Conservation (phyloP, 2,329 filamentous ascomycete genomes). For the Penicillium sp. region DNA sequence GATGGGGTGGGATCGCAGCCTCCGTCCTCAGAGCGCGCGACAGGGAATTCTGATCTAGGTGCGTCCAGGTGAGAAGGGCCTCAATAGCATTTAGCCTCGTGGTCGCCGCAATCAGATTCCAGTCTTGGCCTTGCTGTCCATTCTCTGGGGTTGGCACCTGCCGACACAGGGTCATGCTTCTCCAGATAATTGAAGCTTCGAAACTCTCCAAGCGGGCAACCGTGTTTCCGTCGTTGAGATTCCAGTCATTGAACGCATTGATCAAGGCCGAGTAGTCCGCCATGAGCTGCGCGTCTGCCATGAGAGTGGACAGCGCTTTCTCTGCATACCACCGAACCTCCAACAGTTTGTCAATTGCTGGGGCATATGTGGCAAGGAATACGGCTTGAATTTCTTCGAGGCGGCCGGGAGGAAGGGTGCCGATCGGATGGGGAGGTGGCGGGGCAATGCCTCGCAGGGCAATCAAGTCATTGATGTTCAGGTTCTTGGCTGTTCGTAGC, state of each 20-base stretch:
- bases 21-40: slow-evolving; percentile 46
- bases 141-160: slow-evolving; percentile 41
- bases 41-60: slow-evolving; percentile 56
- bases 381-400: slow-evolving; percentile 71
- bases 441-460: slow-evolving; percentile 62
- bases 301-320: slow-evolving; percentile 55
- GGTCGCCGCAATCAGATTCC: slow-evolving; percentile 65
- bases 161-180: slow-evolving; percentile 57
- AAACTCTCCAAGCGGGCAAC: slow-evolving; percentile 51
- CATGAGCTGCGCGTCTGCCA: slow-evolving; percentile 61
- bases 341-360: slow-evolving; percentile 72
- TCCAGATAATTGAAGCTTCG: slow-evolving; percentile 63
- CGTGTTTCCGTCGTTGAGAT: slow-evolving; percentile 41
- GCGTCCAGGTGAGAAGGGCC: slow-evolving; percentile 71
- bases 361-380: slow-evolving; percentile 75
- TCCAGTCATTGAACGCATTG: slow-evolving; percentile 45
- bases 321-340: slow-evolving; percentile 80
- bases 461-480: slow-evolving; percentile 75
- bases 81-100: slow-evolving; percentile 76
- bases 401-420: slow-evolving; percentile 45
- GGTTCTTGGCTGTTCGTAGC: slow-evolving; percentile 58
- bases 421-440: slow-evolving; percentile 56
- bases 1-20: slow-evolving; percentile 37
- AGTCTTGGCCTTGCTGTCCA: slow-evolving; percentile 48
- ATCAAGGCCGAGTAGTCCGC: slow-evolving; percentile 70